A percentile compares a stretch with the other conserved stretches of the same genome.
Evolutionary conservation across 148 eudicot species (phyloP).

Genomic region (Persicaria tinctoria): DNA sequence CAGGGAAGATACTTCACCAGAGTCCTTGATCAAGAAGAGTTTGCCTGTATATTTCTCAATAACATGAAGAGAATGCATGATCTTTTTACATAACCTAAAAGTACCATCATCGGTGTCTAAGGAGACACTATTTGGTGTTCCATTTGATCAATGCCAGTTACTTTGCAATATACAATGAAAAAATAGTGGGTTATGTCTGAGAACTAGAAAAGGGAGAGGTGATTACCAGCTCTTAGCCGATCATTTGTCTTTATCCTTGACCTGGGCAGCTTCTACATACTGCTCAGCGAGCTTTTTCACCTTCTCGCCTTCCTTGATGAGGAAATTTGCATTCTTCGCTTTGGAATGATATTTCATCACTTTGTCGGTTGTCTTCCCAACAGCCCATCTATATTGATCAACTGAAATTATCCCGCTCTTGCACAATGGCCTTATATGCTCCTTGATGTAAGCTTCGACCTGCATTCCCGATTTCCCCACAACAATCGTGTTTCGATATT

Average conservation of each 20-base stretch:
- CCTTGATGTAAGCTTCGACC: constrained; percentile 93
- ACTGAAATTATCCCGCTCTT: constrained; percentile 85
- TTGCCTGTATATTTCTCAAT: background rate
- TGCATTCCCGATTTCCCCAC: constrained; percentile 16
- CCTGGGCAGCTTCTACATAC: constrained; percentile 75
- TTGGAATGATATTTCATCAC: constrained; percentile 77
- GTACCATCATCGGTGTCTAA: background rate
- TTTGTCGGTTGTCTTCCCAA: constrained; percentile 70
- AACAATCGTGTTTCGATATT: background rate
- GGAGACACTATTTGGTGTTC: background rate
- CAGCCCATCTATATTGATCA: constrained; percentile 80
- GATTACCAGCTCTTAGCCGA: background rate
- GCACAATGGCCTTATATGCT: constrained; percentile 93
- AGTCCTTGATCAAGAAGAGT: background rate
- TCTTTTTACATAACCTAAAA: background rate
- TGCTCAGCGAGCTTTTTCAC: constrained; percentile 88
- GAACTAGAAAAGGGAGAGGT: background rate
- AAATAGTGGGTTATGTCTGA: background rate
- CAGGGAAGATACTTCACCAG: background rate
- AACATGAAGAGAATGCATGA: background rate
- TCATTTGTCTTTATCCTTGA: constrained; percentile 24
- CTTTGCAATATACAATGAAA: background rate
- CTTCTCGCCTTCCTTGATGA: constrained; percentile 69
- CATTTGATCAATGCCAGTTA: background rate
- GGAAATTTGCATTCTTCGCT: constrained; percentile 79